These are phyloP conservation scores for Aspergillus sp. DNA, from an alignment of 2,329 filamentous ascomycete genomes.

Conservation along the genomic window DNA sequence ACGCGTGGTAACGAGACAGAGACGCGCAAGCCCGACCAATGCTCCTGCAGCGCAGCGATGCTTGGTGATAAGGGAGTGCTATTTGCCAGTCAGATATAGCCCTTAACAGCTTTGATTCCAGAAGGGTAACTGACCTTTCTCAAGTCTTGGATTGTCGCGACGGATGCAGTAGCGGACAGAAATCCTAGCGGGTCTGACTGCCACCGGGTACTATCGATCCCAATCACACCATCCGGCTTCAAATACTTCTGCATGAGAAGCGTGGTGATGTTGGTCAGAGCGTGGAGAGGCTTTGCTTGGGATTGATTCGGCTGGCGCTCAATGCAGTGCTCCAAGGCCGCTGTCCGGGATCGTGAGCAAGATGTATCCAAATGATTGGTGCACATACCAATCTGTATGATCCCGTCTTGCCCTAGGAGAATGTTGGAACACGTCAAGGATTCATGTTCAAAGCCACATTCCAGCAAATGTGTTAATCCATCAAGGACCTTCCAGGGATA, in stretches of 20 bases:
- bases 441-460: constrained; percentile 17
- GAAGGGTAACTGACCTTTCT: not conserved
- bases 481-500: constrained; percentile 12
- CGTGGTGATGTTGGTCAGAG: not conserved
- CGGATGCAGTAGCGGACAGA: constrained; percentile 18
- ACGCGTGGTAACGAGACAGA: constrained; percentile 1
- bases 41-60: not conserved
- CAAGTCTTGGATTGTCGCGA: not conserved
- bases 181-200: constrained; percentile 29
- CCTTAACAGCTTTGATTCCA: not conserved
- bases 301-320: constrained; percentile 8
- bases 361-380: not conserved
- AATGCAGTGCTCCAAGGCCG: constrained; percentile 16
- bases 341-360: constrained; percentile 13
- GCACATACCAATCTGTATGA: constrained; percentile 26
- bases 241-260: constrained; percentile 35
- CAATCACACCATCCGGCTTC: constrained; percentile 27
- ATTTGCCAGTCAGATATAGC: not conserved
- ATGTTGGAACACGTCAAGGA: constrained; percentile 27
- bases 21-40: not conserved
- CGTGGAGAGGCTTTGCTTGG: not conserved
- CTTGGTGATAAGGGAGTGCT: not conserved
- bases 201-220: constrained; percentile 34
- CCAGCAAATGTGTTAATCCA: constrained; percentile 14
- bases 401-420: constrained; percentile 22